Evolutionary conservation across 148 eudicot species (phyloP).

Genomic region (Rhododendron vialii): DNA sequence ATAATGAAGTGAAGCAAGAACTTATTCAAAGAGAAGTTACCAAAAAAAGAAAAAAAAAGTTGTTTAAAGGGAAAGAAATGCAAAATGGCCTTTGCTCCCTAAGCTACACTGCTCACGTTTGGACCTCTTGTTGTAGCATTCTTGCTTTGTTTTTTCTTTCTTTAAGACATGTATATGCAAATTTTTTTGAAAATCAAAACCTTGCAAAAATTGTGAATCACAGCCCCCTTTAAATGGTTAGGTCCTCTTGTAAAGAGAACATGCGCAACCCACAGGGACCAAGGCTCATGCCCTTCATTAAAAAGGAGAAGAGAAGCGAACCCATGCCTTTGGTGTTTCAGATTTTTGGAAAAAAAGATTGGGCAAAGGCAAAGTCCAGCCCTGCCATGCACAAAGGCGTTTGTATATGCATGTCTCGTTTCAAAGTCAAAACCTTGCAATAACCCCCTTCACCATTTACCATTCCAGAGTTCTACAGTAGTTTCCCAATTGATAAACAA

Average conservation of each 20-base stretch:
- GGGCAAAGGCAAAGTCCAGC: too few relatives aligned
- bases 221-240: neutral
- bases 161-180: neutral
- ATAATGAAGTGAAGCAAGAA: neutral
- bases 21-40: neutral
- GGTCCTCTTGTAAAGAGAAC: neutral
- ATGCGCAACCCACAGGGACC: neutral
- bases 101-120: neutral
- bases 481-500: neutral
- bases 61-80: neutral
- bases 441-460: neutral
- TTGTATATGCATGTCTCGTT: too few relatives aligned
- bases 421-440: neutral
- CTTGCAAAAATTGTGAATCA: neutral
- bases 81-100: neutral
- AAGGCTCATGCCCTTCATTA: neutral
- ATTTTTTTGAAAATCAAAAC: slow-evolving; percentile 1
- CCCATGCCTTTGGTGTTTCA: neutral
- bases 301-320: neutral
- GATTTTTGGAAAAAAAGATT: neutral
- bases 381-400: too few relatives aligned
- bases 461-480: neutral
- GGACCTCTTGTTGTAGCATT: neutral
- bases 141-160: neutral
- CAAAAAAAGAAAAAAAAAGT: neutral